Conservation (phyloP, 768 basidiomycete species). For the Russula earlei region DNA sequence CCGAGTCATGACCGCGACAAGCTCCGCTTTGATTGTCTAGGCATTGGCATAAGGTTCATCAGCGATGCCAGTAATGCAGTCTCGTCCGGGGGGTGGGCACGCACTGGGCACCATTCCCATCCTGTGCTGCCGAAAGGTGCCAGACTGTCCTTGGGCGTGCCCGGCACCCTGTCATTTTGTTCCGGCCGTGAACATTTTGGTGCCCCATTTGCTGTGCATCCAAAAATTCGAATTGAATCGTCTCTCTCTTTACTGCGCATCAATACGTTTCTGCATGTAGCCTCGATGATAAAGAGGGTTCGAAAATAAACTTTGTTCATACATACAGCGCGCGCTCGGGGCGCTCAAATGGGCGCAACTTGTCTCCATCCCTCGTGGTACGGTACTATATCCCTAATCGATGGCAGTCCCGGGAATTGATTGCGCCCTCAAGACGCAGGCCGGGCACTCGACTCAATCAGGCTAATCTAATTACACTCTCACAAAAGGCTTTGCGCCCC, state of each 20-base stretch:
- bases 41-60: background rate
- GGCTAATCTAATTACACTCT: too few species aligned
- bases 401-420: background rate
- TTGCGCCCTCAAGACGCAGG: background rate
- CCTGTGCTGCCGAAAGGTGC: too few species aligned
- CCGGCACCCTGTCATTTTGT: background rate
- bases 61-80: too few species aligned
- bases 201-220: background rate
- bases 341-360: background rate
- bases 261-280: too few species aligned
- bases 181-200: background rate
- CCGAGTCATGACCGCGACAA: too few species aligned
- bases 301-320: background rate
- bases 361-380: background rate
- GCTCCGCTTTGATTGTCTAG: too few species aligned
- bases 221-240: background rate
- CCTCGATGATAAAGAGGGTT: background rate
- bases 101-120: background rate
- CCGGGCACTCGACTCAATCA: background rate
- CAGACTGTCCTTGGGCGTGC: too few species aligned
- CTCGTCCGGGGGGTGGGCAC: background rate
- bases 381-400: background rate
- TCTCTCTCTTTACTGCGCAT: too few species aligned
- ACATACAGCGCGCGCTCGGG: slow-evolving; percentile 1
- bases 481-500: too few species aligned